Percentiles rank a stretch among this genome's conserved stretches.
Evolutionary conservation across 208 protist genomes (phyloP).

Genomic region (Acanthamoeba castellanii): DNA sequence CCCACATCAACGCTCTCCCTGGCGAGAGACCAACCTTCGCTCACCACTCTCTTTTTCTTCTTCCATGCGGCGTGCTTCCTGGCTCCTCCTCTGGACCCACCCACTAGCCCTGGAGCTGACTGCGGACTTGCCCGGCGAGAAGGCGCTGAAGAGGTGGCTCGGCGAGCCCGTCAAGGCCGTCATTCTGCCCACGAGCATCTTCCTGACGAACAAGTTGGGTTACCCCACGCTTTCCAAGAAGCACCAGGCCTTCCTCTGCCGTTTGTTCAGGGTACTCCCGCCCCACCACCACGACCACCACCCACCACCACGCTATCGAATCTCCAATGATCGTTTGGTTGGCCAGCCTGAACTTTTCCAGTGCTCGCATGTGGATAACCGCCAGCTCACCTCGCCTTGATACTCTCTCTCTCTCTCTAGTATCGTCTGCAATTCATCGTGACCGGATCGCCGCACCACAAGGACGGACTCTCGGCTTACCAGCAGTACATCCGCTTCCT

Average conservation of each 20-base stretch:
- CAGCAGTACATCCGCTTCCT: conserved; percentile 87
- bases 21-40: too few relatives aligned
- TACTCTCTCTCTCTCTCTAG: conserved; percentile 48
- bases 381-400: background rate
- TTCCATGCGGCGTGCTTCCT: background rate
- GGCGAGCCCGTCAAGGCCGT: conserved; percentile 90
- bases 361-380: too few relatives aligned
- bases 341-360: background rate
- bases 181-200: conserved; percentile 89
- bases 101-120: conserved; percentile 88
- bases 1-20: background rate
- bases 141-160: conserved; percentile 86
- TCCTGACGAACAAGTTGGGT: conserved; percentile 88
- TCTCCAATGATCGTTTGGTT: background rate
- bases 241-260: conserved; percentile 87
- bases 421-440: conserved; percentile 88
- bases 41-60: background rate
- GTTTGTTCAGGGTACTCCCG: conserved; percentile 79
- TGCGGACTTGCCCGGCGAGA: conserved; percentile 84
- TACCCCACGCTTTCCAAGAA: conserved; percentile 88
- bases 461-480: conserved; percentile 84
- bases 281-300: background rate
- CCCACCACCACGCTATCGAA: too few relatives aligned
- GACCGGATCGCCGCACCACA: conserved; percentile 77
- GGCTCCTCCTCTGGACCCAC: background rate